These are phyloP conservation scores for Suhomyces kilbournensis DNA, from an alignment of 805 yeast species.

Conservation along the genomic window DNA sequence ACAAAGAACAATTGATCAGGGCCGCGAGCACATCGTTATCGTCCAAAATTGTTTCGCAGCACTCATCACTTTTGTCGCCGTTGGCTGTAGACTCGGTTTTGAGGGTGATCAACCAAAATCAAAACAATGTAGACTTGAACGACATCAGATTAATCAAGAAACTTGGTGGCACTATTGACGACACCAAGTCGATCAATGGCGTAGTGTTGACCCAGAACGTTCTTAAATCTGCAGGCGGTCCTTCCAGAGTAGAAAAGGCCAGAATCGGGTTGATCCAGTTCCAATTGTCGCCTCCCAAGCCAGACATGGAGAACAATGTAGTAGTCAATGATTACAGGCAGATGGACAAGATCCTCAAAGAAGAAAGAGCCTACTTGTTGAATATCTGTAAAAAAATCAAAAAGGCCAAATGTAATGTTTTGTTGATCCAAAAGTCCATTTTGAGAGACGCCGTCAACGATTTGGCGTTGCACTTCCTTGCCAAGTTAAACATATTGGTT, in stretches of 20 bases:
- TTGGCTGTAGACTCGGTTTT: conserved; percentile 92
- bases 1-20: conserved; percentile 77
- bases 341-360: conserved; percentile 97
- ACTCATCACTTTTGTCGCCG: conserved; percentile 81
- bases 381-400: conserved; percentile 95
- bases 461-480: conserved; percentile 87
- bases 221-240: conserved; percentile 90
- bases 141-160: conserved; percentile 89
- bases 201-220: conserved; percentile 91
- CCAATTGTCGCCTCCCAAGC: conserved; percentile 95
- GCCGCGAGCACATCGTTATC: conserved; percentile 94
- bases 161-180: conserved; percentile 97
- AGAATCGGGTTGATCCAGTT: conserved; percentile 85
- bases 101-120: conserved; percentile 60
- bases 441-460: conserved; percentile 94
- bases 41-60: conserved; percentile 94
- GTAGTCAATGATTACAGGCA: conserved; percentile 98
- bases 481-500: conserved; percentile 91
- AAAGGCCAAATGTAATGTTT: conserved; percentile 92
- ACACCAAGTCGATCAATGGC: conserved; percentile 89
- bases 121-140: conserved; percentile 74
- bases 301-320: conserved; percentile 96
- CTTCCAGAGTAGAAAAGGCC: conserved; percentile 91
- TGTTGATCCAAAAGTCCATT: conserved; percentile 88
- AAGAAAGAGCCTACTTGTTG: conserved; percentile 92